Base-by-base conservation (phyloP, 345 rosid genomes). In the thale cress (Arabidopsis thaliana) region DNA sequence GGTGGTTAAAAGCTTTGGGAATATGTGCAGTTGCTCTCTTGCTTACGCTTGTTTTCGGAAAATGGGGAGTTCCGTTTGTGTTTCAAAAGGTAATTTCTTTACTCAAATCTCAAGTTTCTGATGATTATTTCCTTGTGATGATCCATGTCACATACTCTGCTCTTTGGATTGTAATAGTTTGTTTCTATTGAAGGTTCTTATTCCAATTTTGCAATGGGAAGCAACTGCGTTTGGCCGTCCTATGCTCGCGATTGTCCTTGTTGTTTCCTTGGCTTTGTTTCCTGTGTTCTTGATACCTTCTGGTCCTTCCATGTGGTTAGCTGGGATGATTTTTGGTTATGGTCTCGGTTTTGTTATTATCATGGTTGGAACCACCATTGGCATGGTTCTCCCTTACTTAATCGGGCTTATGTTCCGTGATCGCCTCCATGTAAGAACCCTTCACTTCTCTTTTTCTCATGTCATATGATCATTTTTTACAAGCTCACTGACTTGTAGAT, bases 271-370 rank as follows among this genome's bases (percentile, higher is more conserved):
- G 73, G 98, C 99, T 28, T 63, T 93, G 81, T 89, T 95, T 78
- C 99, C 99, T 56, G 98, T 93, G 57, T 82, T 95, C 71, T 79
- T 95, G 75, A 89, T 95, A 56, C 99, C 99, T 83, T 95, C 99
- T 2, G 99, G 97, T 56, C 99, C 99, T 46, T 95, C 99, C 51
- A 95, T 95, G 99, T 95, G 98, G 99, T 78, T 95, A 81, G 94
- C 97, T 79, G 99, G 99, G 25, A 95, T 95, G 99, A 90, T 93
- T 61, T 95, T 93, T 22, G 98, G 99, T 46, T 95, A 95, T 58
- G 96, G 94, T 66, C 81, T 90, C 16, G 99, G 99, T 36, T 95
- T 95, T 36, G 71, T 88, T 46, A 95, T 95, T 11, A 95, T 95
- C 78, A 95, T 95, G 97, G 90, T 84, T 16, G 99, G 98, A 57